Evolutionary conservation across 805 yeast genomes (phyloP), one percentile per base, ranked within the genome.

Genomic region (Starmera pachycereana): DNA sequence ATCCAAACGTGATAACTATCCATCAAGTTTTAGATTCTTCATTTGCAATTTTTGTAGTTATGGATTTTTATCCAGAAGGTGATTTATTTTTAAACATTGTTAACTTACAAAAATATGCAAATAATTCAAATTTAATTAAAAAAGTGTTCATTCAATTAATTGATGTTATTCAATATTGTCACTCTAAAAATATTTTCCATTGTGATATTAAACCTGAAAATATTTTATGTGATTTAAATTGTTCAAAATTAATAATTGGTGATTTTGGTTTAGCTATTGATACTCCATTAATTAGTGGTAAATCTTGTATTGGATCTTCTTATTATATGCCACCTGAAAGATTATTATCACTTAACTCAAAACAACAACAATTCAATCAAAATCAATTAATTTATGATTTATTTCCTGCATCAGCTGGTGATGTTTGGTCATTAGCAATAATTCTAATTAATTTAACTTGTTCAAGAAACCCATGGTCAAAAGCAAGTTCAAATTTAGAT

Each of bases 191-290:
- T n/a, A 76, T 90, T 31, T 90, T 79, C 57, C 97, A 89, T 58
- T 84, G 97, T 56, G 97, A 89, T 61, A 76, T 89, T 48, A 92
- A 92, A 65, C 98, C 98, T 6, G 97, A 92, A 59, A 92, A 92
- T 64, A 74, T 92, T 41, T 66, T 92, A 52, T 77, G 88, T 37
- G 69, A 75, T 11, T 59, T 60, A 53, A 68, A 72, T 50, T 86
- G 78, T 43, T 57, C 69, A 40, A 69, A 63, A 40, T 65, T 81
- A 41, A 73, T 71, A 46, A 67, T 80, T 44, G 90, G 94, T 31
- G 98, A 90, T 63, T 90, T 92, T 61, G 97, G 97, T 5, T 68
- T 90, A 18, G 88, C 96, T 18, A 74, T 90, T 43, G 71, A 73
- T 37, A 69, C 73, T 10, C 62, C 68, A 33, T 61, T 54, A 41